These are phyloP conservation scores for Naganishia vishniacii DNA, from an alignment of 768 basidiomycete species.

Conservation along the genomic window DNA sequence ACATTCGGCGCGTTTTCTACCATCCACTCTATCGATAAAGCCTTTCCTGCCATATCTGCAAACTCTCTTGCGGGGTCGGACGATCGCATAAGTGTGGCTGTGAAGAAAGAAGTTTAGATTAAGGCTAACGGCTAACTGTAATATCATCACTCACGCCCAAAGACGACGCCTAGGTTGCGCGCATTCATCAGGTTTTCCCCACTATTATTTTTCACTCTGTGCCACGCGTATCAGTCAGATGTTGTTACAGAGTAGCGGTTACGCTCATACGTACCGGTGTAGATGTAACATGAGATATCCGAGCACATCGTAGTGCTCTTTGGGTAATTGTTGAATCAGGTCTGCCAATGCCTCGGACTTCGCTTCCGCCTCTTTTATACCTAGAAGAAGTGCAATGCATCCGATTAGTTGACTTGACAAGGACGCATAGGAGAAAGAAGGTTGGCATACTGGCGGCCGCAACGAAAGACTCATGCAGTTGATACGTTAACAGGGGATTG, in stretches of 20 bases:
- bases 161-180: constrained; percentile 91
- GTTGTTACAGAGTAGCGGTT: neutral
- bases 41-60: constrained; percentile 93
- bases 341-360: constrained; percentile 63
- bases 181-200: constrained; percentile 87
- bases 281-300: constrained; percentile 79
- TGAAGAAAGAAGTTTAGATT: constrained; percentile 16
- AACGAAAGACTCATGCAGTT: constrained; percentile 85
- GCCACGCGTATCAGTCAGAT: neutral
- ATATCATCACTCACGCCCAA: constrained; percentile 72
- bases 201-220: constrained; percentile 60
- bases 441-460: constrained; percentile 57
- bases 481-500: constrained; percentile 80
- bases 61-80: constrained; percentile 81
- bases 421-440: neutral
- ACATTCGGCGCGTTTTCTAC: constrained; percentile 61
- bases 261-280: constrained; percentile 59
- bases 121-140: neutral
- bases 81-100: constrained; percentile 91
- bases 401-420: constrained; percentile 8
- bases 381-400: constrained; percentile 29
- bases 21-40: constrained; percentile 86
- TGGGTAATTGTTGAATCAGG: constrained; percentile 70
- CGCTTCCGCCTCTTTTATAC: constrained; percentile 58
- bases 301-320: constrained; percentile 81